These are phyloP conservation scores for Blastobotrys aristatus DNA, from an alignment of 1,139 yeast species.

Conservation along the genomic window DNA sequence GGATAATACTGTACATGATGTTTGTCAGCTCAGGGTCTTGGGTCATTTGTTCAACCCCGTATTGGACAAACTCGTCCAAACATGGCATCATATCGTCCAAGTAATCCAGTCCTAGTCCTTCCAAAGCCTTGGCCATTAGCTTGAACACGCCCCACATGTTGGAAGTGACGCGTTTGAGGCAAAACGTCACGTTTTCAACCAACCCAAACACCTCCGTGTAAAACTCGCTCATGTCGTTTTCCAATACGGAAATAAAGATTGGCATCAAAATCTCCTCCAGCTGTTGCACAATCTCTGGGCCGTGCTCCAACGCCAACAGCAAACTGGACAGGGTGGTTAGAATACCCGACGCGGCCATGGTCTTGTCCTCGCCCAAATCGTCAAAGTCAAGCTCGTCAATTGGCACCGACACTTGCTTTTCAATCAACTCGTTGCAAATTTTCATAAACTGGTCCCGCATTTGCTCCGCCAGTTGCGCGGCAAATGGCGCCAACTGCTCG, in stretches of 20 bases:
- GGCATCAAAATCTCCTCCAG: constrained; percentile 75
- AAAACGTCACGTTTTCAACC: constrained; percentile 78
- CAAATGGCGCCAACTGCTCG: constrained; percentile 89
- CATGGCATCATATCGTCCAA: constrained; percentile 75
- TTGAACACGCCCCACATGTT: constrained; percentile 71
- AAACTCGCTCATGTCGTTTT: constrained; percentile 66
- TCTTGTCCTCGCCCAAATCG: constrained; percentile 60
- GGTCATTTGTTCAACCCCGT: constrained; percentile 53
- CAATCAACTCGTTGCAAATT: constrained; percentile 64
- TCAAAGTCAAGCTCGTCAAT: constrained; percentile 34
- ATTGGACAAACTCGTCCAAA: constrained; percentile 70
- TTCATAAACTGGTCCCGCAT: constrained; percentile 76
- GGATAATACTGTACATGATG: constrained; percentile 35
- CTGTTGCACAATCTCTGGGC: constrained; percentile 58
- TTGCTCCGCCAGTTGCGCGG: constrained; percentile 76
- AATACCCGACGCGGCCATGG: constrained; percentile 82
- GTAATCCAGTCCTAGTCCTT: constrained; percentile 51
- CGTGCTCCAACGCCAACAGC: constrained; percentile 79
- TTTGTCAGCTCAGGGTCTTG: constrained; percentile 31
- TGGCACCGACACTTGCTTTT: constrained; percentile 28
- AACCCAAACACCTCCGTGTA: constrained; percentile 78
- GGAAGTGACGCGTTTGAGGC: constrained; percentile 65
- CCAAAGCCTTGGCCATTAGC: constrained; percentile 49
- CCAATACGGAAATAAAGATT: constrained; percentile 61
- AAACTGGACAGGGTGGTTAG: constrained; percentile 84